These are phyloP conservation scores for Sordaria brevicollis DNA, from an alignment of 495 filamentous ascomycete genomes.

Conservation along the genomic window DNA sequence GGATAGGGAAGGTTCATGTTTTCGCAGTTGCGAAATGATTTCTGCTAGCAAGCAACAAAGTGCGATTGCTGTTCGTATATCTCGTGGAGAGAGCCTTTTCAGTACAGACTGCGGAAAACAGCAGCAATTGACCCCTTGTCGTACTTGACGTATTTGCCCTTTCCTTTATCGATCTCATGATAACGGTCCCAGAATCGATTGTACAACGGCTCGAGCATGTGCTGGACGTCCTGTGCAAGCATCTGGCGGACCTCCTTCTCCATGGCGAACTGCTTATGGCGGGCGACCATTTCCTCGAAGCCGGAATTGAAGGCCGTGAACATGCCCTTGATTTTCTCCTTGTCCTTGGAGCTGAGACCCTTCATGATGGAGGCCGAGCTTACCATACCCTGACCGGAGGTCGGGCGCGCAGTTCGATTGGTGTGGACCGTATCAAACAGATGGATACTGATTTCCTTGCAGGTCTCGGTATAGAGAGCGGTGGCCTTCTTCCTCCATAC, in stretches of 20 bases:
- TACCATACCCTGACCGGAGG: conserved; percentile 54
- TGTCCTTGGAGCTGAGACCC: conserved; percentile 73
- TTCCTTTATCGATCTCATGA: conserved; percentile 93
- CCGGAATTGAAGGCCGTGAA: conserved; percentile 78
- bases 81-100: not conserved
- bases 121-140: conserved; percentile 61
- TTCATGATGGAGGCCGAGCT: conserved; percentile 78
- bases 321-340: conserved; percentile 92
- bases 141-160: conserved; percentile 95
- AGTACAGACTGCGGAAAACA: conserved; percentile 42
- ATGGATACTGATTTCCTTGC: conserved; percentile 75
- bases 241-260: conserved; percentile 77
- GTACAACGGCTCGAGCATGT: conserved; percentile 89
- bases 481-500: conserved; percentile 78
- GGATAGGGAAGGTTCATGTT: not conserved
- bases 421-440: conserved; percentile 92
- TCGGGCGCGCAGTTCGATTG: conserved; percentile 54
- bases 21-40: not conserved
- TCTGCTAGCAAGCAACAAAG: not conserved
- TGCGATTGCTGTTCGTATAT: not conserved
- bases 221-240: conserved; percentile 72
- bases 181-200: conserved; percentile 94
- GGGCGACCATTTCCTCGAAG: conserved; percentile 78
- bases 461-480: conserved; percentile 73
- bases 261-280: conserved; percentile 71